These are phyloP conservation scores for Aspergillus texensis DNA, from an alignment of 2,329 filamentous ascomycete species.

Conservation along the genomic window DNA sequence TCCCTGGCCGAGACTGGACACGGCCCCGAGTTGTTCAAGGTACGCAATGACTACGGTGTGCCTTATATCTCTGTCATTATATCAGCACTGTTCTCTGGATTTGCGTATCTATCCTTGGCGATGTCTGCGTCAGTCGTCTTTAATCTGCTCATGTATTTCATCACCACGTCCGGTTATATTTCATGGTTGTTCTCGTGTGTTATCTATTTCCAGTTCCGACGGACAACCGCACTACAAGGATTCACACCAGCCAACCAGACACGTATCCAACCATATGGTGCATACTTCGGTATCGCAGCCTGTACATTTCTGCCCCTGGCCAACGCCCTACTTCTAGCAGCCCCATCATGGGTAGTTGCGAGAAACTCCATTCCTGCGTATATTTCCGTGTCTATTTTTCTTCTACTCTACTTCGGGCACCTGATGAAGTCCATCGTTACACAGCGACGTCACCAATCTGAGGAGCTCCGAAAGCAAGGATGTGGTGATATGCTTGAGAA, in stretches of 20 bases:
- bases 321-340: constrained; percentile 73
- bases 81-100: constrained; percentile 60
- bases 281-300: constrained; percentile 60
- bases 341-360: constrained; percentile 60
- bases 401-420: constrained; percentile 57
- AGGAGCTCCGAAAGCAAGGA: too few species aligned
- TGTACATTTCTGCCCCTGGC: constrained; percentile 65
- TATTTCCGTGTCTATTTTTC: constrained; percentile 64
- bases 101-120: constrained; percentile 70
- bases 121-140: constrained; percentile 62
- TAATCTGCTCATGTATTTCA: constrained; percentile 71
- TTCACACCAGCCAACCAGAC: constrained; percentile 54
- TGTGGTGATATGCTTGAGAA: background rate
- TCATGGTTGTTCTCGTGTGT: constrained; percentile 67
- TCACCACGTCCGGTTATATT: constrained; percentile 68
- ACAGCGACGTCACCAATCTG: background rate
- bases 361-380: constrained; percentile 66
- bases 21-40: constrained; percentile 61
- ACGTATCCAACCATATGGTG: constrained; percentile 63
- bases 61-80: constrained; percentile 62
- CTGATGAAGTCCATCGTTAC: constrained; percentile 20
- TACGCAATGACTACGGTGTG: constrained; percentile 62
- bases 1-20: constrained; percentile 65
- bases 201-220: constrained; percentile 60
- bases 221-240: constrained; percentile 44